phyloP scores from a whole-genome alignment of 257 asterid species.

The Paulownia fortunei region DNA sequence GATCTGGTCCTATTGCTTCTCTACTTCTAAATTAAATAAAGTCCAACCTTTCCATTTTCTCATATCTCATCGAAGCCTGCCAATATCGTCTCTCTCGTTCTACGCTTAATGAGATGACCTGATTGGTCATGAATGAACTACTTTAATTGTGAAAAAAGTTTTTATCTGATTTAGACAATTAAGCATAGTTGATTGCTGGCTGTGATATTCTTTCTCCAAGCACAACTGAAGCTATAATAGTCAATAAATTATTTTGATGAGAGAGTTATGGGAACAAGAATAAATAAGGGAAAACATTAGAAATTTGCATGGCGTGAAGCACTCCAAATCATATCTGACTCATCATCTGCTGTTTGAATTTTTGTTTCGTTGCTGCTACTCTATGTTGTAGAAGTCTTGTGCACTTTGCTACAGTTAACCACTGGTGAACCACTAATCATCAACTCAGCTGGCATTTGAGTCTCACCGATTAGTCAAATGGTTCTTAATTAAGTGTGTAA shows the following conservation, averaged over 20 bases:
- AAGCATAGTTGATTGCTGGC: neutral
- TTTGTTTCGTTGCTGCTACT: conserved; percentile 3
- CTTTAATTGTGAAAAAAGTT: neutral
- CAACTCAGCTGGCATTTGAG: conserved; percentile 1
- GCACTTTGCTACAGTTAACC: neutral
- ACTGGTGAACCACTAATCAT: neutral
- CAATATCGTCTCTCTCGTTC: too few relatives aligned
- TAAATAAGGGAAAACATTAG: neutral
- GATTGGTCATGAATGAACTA: too few relatives aligned
- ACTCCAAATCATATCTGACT: too few relatives aligned
- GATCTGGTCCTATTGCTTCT: too few relatives aligned
- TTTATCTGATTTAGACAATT: neutral
- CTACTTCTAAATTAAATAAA: too few relatives aligned
- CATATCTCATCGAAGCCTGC: too few relatives aligned
- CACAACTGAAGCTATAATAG: neutral
- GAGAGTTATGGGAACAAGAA: neutral
- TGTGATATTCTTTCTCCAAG: neutral
- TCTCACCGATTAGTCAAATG: conserved; percentile 13
- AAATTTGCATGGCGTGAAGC: neutral
- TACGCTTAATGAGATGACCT: too few relatives aligned
- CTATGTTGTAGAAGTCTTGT: too few relatives aligned
- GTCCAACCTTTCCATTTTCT: too few relatives aligned
- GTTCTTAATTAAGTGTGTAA: neutral
- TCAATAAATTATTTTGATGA: neutral
- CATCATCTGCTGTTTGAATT: neutral